Evolutionary conservation across 2,329 filamentous ascomycete genomes (phyloP).

Genomic region (Triangularia setosa): DNA sequence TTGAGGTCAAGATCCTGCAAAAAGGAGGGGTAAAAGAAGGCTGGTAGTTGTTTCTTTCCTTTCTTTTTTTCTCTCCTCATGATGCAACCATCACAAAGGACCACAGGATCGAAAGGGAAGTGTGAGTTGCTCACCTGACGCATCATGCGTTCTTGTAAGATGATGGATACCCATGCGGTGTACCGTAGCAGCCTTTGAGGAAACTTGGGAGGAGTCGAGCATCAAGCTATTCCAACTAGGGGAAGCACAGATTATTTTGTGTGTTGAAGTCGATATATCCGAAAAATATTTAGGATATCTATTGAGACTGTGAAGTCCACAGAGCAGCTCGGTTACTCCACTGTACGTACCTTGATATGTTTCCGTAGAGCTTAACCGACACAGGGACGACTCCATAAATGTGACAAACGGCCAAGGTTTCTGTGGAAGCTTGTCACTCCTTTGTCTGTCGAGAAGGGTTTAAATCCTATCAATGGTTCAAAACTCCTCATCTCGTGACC

Average conservation of each 20-base stretch:
- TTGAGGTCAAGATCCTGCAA: not conserved
- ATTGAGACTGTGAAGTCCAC: not conserved
- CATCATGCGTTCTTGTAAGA: not conserved
- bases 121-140: conserved; percentile 10
- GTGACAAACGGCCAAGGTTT: not conserved
- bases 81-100: not conserved
- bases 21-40: not conserved
- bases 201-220: not conserved
- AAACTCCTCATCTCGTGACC: not conserved
- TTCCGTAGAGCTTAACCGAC: not conserved
- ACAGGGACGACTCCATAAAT: not conserved
- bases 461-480: not conserved
- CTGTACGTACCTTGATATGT: not conserved
- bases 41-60: not conserved
- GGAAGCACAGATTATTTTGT: not conserved
- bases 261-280: not conserved
- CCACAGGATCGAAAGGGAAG: not conserved
- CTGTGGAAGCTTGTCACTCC: not conserved
- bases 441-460: not conserved
- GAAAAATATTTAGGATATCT: not conserved
- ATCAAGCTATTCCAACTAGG: not conserved
- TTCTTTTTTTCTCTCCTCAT: conserved; percentile 1
- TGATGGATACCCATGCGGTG: not conserved
- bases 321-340: not conserved
- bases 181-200: not conserved